phyloP scores from a whole-genome alignment of 108 stramenopile species.

The Pseudonitzschia pungens region DNA sequence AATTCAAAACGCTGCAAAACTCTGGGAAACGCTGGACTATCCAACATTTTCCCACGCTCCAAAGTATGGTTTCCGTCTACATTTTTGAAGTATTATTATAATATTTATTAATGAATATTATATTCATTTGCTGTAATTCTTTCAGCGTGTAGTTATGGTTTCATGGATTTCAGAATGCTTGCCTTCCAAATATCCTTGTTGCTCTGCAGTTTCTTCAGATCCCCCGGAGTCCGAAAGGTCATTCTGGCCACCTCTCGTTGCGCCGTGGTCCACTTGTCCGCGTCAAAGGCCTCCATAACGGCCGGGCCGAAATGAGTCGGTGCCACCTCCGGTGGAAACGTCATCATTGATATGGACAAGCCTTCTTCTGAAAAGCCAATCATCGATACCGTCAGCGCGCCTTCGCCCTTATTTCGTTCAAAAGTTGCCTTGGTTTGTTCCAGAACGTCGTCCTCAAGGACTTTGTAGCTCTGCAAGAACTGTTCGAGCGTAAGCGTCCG shows the following conservation, averaged over 20 bases:
- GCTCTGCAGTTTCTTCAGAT: slow-evolving; percentile 23
- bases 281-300: neutral
- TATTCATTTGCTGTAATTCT: no score
- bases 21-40: no score
- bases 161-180: slow-evolving; percentile 33
- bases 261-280: slow-evolving; percentile 25
- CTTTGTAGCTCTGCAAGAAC: slow-evolving; percentile 17
- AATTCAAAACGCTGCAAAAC: no score
- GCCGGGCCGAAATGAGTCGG: slow-evolving; percentile 18
- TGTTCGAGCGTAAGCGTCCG: slow-evolving; percentile 24
- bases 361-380: slow-evolving; percentile 38
- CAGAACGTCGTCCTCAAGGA: slow-evolving; percentile 28
- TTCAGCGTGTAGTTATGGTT: slow-evolving; percentile 28
- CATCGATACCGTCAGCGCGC: slow-evolving; percentile 30
- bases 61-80: no score
- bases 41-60: no score
- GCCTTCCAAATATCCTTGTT: slow-evolving; percentile 21
- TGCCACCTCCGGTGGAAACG: slow-evolving; percentile 31
- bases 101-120: neutral
- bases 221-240: slow-evolving; percentile 18
- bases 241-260: slow-evolving; percentile 21
- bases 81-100: no score
- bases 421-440: slow-evolving; percentile 18
- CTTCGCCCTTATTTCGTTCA: slow-evolving; percentile 28
- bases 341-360: slow-evolving; percentile 16